Percentiles rank a stretch among this genome's conserved stretches.
phyloP scores from a whole-genome alignment of 768 basidiomycete genomes.

The Leccinum subgranulosum region DNA sequence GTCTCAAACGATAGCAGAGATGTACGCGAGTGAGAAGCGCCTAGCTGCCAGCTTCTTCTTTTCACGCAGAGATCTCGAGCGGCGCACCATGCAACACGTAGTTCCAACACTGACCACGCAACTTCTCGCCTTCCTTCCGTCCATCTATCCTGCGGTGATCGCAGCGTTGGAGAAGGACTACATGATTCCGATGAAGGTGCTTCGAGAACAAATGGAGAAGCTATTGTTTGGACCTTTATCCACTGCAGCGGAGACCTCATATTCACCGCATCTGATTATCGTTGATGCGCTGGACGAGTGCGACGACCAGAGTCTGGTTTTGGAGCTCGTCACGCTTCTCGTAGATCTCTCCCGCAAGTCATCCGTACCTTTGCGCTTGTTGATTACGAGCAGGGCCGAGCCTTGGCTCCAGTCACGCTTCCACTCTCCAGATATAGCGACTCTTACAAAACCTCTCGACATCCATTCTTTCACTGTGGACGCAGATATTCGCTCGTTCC shows the following conservation, averaged over 20 bases:
- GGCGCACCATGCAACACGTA: constrained; percentile 23
- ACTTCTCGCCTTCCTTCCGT: constrained; percentile 21
- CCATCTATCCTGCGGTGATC: constrained; percentile 19
- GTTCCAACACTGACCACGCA: constrained; percentile 33
- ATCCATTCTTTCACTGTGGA: constrained; percentile 23
- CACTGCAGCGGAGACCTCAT: constrained; percentile 3
- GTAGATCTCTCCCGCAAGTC: constrained; percentile 7
- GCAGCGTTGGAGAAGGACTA: constrained; percentile 23
- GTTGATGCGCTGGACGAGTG: constrained; percentile 24
- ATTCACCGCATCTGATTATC: constrained; percentile 17
- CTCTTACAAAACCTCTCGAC: constrained; percentile 9
- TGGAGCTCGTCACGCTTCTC: constrained; percentile 22
- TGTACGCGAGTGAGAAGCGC: constrained; percentile 13
- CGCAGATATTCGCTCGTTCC: constrained; percentile 21
- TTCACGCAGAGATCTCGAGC: constrained; percentile 25
- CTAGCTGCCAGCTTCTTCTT: constrained; percentile 38
- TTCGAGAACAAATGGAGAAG: constrained; percentile 29
- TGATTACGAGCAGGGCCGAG: constrained; percentile 22
- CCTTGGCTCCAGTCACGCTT: constrained; percentile 19
- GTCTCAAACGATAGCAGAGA: constrained; percentile 31
- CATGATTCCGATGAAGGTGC: constrained; percentile 26
- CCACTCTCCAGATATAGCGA: constrained; percentile 7
- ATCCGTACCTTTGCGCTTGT: constrained; percentile 20
- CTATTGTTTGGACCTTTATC: constrained; percentile 22
- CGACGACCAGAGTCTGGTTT: constrained; percentile 19